Base-by-base conservation (phyloP, 345 rosid genomes). In the Salix udensis region DNA sequence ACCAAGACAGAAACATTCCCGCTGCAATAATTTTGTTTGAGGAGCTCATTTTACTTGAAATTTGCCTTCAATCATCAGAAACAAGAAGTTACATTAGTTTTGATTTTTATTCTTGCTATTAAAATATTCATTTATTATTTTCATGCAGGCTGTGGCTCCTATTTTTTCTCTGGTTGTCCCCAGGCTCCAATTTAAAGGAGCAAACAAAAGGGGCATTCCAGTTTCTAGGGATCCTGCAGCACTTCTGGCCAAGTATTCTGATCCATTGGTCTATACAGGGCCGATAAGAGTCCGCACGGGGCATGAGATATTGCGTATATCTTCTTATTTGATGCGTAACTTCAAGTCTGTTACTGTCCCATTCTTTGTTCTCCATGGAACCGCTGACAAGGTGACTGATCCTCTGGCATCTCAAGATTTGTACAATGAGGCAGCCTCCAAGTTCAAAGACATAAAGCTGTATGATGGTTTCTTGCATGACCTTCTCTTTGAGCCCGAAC, bases 241-340 rank as follows among this genome's bases (percentile, higher is more conserved):
- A n/a, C 83, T 91, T 53, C 58, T 84, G 76, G 98, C 98, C 70
- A 96, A 96, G 78, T 93, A 93, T 76, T 87, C 91, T 23, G 98
- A 96, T 82, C 99, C 98, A 4, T 83, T 96, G 85, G 99, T 96
- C 78, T 96, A 96, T 80, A 96, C 98, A 3, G 99, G 98, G 69
- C 99, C 99, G 24, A 93, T 96, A 68, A 88, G 99, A 76, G 98
- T 91, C 72, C 90, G 98, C 74, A 96, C 98, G 1, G 99, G 99
- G 71, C 91, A 96, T 64, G 99, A 96, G 78, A 96, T 96, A 82
- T 60, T 96, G 61, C 93, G 97, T 50, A 88, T 96, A 65, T 86
- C 95, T 7, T 86, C 99, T 4, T 83, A 88, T 84, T 84, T 96
- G 88, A 89, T 81, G 80, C 84, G 88, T 39, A 91, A 88, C 83